Conservation (phyloP, 2,329 filamentous ascomycete species). For the Xylaria sp. region DNA sequence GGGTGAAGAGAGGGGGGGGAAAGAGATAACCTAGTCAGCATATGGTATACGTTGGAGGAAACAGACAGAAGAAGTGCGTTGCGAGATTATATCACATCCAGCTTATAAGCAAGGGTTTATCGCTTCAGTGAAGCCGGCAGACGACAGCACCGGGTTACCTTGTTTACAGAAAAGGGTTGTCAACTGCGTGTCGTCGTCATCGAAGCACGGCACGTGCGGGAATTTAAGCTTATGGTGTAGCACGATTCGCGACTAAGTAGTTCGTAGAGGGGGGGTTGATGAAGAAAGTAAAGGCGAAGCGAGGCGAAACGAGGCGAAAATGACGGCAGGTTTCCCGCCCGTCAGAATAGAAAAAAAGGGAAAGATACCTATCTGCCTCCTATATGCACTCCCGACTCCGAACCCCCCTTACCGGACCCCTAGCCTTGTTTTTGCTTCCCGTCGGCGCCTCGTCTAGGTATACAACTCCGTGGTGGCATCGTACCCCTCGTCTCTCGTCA, state of each 20-base stretch:
- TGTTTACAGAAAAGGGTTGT: background rate
- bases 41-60: background rate
- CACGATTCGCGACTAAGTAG: background rate
- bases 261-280: background rate
- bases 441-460: slow-evolving; percentile 13
- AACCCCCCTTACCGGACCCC: slow-evolving; percentile 13
- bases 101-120: slow-evolving; percentile 16
- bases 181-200: slow-evolving; percentile 23
- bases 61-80: background rate
- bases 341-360: slow-evolving; percentile 5
- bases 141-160: background rate
- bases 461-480: slow-evolving; percentile 11
- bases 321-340: slow-evolving; percentile 5
- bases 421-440: slow-evolving; percentile 15
- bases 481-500: slow-evolving; percentile 4
- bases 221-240: slow-evolving; percentile 16
- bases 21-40: background rate
- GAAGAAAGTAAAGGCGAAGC: background rate
- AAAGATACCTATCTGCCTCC: background rate
- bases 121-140: slow-evolving; percentile 4
- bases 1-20: background rate
- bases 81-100: slow-evolving; percentile 10
- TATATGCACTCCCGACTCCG: background rate
- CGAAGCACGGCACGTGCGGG: slow-evolving; percentile 27
- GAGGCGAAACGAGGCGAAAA: background rate